Evolutionary conservation across 169 alveolate genomes (phyloP).

Genomic region (Eimeria maxima): DNA sequence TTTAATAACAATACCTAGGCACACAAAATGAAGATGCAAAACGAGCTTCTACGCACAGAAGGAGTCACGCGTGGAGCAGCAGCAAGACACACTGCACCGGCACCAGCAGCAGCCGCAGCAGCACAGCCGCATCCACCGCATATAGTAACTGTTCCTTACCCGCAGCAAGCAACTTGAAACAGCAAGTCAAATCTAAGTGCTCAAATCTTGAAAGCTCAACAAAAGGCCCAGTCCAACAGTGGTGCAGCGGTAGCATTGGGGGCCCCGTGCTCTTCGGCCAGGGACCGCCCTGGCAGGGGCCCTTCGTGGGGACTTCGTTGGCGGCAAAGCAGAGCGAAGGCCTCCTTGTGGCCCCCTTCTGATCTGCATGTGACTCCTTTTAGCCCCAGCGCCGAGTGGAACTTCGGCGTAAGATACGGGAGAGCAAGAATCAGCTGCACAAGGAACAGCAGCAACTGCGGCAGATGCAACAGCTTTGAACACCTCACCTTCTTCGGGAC

Average conservation of each 20-base stretch:
- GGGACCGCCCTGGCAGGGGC: conserved; percentile 18
- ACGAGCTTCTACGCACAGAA: not conserved
- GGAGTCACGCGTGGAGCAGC: not conserved
- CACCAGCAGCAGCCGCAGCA: conserved; percentile 21
- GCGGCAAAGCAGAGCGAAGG: not conserved
- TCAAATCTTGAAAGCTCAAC: not conserved
- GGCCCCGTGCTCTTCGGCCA: conserved; percentile 17
- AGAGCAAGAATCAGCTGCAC: not conserved
- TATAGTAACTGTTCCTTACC: not conserved
- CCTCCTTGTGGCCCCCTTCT: conserved; percentile 4
- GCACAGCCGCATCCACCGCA: not conserved
- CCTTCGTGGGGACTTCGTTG: conserved; percentile 48
- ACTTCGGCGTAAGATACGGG: not conserved
- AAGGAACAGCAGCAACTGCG: not conserved
- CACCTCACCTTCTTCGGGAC: not conserved
- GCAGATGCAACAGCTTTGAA: conserved; percentile 1
- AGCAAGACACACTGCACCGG: conserved; percentile 6
- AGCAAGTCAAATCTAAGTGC: not conserved
- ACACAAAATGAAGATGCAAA: not conserved
- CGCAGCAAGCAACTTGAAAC: not conserved
- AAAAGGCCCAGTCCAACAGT: not conserved
- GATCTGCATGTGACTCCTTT: not conserved
- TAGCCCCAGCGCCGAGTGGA: not conserved
- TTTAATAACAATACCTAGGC: not conserved
- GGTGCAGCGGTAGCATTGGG: not conserved